Base-by-base conservation (phyloP, 345 rosid genomes). In the Clarkia xantiana region DNA sequence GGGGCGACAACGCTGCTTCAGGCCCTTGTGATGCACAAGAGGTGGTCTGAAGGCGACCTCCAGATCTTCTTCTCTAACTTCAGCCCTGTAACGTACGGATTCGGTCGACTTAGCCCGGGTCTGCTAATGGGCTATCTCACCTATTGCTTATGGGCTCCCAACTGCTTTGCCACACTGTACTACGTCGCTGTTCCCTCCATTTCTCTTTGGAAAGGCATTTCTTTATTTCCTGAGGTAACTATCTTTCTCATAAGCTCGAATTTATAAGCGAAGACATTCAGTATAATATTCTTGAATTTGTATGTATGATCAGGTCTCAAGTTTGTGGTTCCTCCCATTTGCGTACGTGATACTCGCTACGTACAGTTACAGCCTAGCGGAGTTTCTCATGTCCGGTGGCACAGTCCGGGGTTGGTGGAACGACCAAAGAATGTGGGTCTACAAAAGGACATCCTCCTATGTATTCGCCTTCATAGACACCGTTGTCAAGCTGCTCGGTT, bases 21-120 rank as follows among this genome's bases (percentile, higher is more conserved):
- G 69, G 55, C 64, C 9, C 74, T 89, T 9, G 65, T 80, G 60
- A 94, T 85, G 61, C 85, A 78, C 25, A 73, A 73, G 68, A 72
- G 97, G 65, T 88, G 95, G 95, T 58, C 95, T 0, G 86, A 74
- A 52, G 97, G 97, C 16, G 68, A 80, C 39, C 55, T 89, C 44
- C 87, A 82, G 66, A 71, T 89, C 50, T 40, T 82, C 14, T 53
- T 80, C 1, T 80, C 90, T 1, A 70, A 63, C 46, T 76, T 63
- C 66, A 65, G 85, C 62, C 95, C 94, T 6, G 66, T 66, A 17
- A 62, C 71, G 75, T 62, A 67, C 39, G 95, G 73, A 9, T 50
- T 38, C 56, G 76, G 82, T 44, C 81, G 62, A 59, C 73, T 89
- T 40, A 17, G 76, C 62, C 49, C 72, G 1, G 82, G 81, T 51